Conservation (phyloP, 306 rosid species). For the Alnus glutinosa region DNA sequence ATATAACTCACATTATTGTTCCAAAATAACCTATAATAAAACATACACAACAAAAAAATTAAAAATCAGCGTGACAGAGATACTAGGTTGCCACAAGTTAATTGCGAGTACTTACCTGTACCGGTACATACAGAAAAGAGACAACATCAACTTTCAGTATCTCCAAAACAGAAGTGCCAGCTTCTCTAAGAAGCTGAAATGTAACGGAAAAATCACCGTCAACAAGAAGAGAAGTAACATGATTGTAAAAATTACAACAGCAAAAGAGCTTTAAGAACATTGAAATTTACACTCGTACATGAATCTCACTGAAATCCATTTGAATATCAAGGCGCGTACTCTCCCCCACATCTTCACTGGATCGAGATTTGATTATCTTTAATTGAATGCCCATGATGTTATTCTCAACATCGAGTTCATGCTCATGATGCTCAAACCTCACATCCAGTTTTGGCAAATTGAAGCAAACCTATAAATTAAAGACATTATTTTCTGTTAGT, state of each 20-base stretch:
- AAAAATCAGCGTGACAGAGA: background rate
- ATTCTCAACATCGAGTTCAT: slow-evolving; percentile 63
- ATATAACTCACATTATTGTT: background rate
- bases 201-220: slow-evolving; percentile 35
- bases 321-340: slow-evolving; percentile 88
- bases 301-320: slow-evolving; percentile 93
- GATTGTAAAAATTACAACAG: slow-evolving; percentile 18
- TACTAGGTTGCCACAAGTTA: slow-evolving; percentile 27
- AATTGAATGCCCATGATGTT: slow-evolving; percentile 92
- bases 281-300: slow-evolving; percentile 56
- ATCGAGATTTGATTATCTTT: slow-evolving; percentile 68
- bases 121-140: slow-evolving; percentile 75
- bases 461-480: slow-evolving; percentile 73
- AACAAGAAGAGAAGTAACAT: slow-evolving; percentile 40
- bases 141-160: slow-evolving; percentile 81
- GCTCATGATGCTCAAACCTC: slow-evolving; percentile 74
- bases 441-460: slow-evolving; percentile 84
- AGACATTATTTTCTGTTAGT: slow-evolving; percentile 25
- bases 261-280: slow-evolving; percentile 32
- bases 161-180: slow-evolving; percentile 80
- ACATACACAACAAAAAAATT: background rate
- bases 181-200: slow-evolving; percentile 83
- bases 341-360: slow-evolving; percentile 85
- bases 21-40: slow-evolving; percentile 6
- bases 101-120: slow-evolving; percentile 58